These are phyloP conservation scores for Agroathelia rolfsii DNA, from an alignment of 1,284 basidiomycete genomes.

Conservation along the genomic window DNA sequence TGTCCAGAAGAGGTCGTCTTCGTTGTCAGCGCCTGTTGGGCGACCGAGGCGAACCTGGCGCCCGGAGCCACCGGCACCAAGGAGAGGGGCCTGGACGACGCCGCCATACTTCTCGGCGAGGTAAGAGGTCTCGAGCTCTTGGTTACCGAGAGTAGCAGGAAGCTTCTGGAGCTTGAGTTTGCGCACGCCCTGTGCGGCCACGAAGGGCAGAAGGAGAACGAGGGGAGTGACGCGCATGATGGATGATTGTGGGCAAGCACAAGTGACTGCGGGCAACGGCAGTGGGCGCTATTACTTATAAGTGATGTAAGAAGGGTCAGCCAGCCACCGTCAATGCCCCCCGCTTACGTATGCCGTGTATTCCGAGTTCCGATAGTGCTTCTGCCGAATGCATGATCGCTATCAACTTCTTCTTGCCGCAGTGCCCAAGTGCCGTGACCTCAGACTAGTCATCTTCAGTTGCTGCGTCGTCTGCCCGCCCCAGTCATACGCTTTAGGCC, in stretches of 20 bases:
- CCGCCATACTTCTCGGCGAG: slow-evolving; percentile 83
- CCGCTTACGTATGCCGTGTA: too few relatives aligned
- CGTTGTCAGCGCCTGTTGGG: slow-evolving; percentile 19
- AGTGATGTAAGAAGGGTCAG: too few relatives aligned
- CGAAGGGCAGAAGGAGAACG: slow-evolving; percentile 62
- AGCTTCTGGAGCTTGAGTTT: slow-evolving; percentile 85
- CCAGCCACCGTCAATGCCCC: too few relatives aligned
- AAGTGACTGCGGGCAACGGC: slow-evolving; percentile 13
- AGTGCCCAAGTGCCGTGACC: too few relatives aligned
- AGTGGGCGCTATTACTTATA: too few relatives aligned
- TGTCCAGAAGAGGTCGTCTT: slow-evolving; percentile 69
- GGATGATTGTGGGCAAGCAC: slow-evolving; percentile 31
- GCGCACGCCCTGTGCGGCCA: slow-evolving; percentile 61
- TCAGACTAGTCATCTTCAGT: too few relatives aligned
- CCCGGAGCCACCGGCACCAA: slow-evolving; percentile 66
- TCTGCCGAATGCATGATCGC: too few relatives aligned
- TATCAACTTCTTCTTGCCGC: too few relatives aligned
- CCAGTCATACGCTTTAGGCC: background rate
- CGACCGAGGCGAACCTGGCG: slow-evolving; percentile 47
- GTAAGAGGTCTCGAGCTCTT: slow-evolving; percentile 68
- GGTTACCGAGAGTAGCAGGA: slow-evolving; percentile 47
- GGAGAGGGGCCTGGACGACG: slow-evolving; percentile 51
- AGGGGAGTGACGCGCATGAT: slow-evolving; percentile 62
- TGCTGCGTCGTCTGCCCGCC: slow-evolving; percentile 11
- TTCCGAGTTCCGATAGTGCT: too few relatives aligned